phyloP scores from a whole-genome alignment of 805 yeast genomes.

The Saccharomycopsis fodiens region DNA sequence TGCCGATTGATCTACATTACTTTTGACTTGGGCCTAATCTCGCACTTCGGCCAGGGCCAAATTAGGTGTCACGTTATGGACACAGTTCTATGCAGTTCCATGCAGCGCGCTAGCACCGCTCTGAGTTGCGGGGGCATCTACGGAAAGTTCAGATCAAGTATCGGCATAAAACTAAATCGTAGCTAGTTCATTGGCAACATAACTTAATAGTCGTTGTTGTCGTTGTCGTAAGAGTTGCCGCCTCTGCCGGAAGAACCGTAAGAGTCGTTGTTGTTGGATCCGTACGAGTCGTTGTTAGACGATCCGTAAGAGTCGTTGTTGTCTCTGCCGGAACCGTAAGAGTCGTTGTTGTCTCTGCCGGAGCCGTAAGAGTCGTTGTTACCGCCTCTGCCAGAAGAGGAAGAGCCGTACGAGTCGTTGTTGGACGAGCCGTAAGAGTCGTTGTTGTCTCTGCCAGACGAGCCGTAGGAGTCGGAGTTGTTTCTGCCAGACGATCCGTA shows the following conservation, averaged over 20 bases:
- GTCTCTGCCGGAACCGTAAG: constrained; percentile 21
- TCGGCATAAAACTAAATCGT: neutral
- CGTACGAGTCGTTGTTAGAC: constrained; percentile 25
- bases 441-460: constrained; percentile 21
- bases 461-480: constrained; percentile 12
- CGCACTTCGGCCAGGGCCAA: no score
- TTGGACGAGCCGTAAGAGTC: constrained; percentile 19
- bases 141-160: no score
- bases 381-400: constrained; percentile 18
- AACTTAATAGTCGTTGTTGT: constrained; percentile 18
- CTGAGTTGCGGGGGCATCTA: no score
- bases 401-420: constrained; percentile 24
- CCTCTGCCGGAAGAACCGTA: constrained; percentile 20
- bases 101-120: no score
- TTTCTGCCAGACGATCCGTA: constrained; percentile 19
- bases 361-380: constrained; percentile 21
- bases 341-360: constrained; percentile 21
- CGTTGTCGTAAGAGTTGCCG: constrained; percentile 21
- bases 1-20: no score
- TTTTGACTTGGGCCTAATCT: no score
- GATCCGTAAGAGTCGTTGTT: constrained; percentile 27
- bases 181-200: neutral
- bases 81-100: no score
- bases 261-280: constrained; percentile 21
- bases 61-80: no score